These are phyloP conservation scores for Ogataea hybrid DNA, from an alignment of 1,139 yeast species.

Conservation along the genomic window DNA sequence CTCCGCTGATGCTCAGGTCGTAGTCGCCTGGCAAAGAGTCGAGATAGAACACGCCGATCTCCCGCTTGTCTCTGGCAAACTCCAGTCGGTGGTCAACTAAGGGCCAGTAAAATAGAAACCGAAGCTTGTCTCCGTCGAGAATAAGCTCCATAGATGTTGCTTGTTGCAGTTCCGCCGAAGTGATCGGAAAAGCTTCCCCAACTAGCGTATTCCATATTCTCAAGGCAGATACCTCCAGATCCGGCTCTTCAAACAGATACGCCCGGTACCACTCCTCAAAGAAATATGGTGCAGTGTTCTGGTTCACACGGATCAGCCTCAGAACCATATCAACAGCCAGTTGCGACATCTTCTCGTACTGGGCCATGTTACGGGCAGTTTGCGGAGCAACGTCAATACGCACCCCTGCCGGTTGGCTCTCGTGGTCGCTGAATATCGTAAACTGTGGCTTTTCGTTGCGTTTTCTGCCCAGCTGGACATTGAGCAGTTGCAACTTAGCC, in stretches of 20 bases:
- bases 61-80: conserved; percentile 13
- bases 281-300: conserved; percentile 16
- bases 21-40: conserved; percentile 19
- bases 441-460: not conserved
- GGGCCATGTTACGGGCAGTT: conserved; percentile 16
- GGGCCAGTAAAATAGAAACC: conserved; percentile 22
- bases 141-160: conserved; percentile 22
- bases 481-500: conserved; percentile 14
- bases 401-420: conserved; percentile 18
- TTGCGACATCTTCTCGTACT: conserved; percentile 19
- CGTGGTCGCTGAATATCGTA: conserved; percentile 21
- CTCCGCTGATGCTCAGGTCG: conserved; percentile 26
- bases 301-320: conserved; percentile 31
- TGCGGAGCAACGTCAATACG: conserved; percentile 29
- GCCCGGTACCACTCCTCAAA: conserved; percentile 27
- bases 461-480: conserved; percentile 9
- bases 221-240: conserved; percentile 7
- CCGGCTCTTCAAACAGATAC: conserved; percentile 9
- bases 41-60: conserved; percentile 25
- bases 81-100: conserved; percentile 13
- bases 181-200: conserved; percentile 14
- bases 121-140: conserved; percentile 12
- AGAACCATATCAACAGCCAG: conserved; percentile 16
- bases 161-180: conserved; percentile 12
- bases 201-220: conserved; percentile 21